These are phyloP conservation scores for Alternaria tenuissima DNA, from an alignment of 2,329 filamentous ascomycete species.

Conservation along the genomic window DNA sequence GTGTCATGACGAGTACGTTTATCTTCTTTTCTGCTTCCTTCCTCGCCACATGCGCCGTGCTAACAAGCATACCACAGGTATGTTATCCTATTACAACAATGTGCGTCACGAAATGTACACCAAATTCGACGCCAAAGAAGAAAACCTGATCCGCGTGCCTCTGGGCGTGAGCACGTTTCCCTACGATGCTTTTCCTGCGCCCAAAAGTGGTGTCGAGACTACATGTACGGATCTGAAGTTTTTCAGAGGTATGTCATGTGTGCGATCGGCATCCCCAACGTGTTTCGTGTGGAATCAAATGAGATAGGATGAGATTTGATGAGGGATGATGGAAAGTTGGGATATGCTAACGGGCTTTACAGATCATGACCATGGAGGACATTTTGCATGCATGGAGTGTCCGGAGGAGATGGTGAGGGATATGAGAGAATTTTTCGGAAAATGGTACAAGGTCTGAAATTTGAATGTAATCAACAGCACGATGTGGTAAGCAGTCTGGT, in stretches of 20 bases:
- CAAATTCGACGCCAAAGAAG: slow-evolving; percentile 44
- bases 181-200: slow-evolving; percentile 50
- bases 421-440: slow-evolving; percentile 33
- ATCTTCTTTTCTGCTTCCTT: neutral
- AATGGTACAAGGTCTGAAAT: slow-evolving; percentile 18
- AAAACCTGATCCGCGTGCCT: slow-evolving; percentile 50
- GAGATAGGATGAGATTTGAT: neutral
- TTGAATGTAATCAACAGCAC: neutral
- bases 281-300: neutral
- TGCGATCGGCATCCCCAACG: neutral
- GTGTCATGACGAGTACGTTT: slow-evolving; percentile 45
- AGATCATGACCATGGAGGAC: slow-evolving; percentile 33
- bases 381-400: slow-evolving; percentile 42
- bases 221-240: slow-evolving; percentile 52
- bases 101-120: slow-evolving; percentile 51
- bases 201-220: slow-evolving; percentile 43
- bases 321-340: neutral
- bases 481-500: neutral
- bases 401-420: slow-evolving; percentile 34
- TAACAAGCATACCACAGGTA: slow-evolving; percentile 9
- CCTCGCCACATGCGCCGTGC: neutral
- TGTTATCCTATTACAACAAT: slow-evolving; percentile 53
- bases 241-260: slow-evolving; percentile 35
- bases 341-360: slow-evolving; percentile 8
- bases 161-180: slow-evolving; percentile 51